Evolutionary conservation across 768 basidiomycete species (phyloP).

Genomic region (Leccinum truebloodii): DNA sequence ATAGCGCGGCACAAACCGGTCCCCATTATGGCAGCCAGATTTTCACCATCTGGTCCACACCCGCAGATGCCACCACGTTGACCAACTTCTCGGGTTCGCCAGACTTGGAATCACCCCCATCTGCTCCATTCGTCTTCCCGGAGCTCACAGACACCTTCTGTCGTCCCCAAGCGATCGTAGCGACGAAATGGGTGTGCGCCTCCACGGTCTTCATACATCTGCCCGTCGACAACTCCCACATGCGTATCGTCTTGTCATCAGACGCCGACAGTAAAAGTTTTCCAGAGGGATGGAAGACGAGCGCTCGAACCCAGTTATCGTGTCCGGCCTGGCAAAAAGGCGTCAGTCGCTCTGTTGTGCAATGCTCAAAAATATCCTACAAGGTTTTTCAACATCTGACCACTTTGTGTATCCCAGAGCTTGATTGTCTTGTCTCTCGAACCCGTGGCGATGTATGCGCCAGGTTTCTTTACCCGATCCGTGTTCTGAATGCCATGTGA

Average conservation of each 20-base stretch:
- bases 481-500: slow-evolving; percentile 41
- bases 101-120: slow-evolving; percentile 35
- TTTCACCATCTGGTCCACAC: slow-evolving; percentile 67
- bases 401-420: slow-evolving; percentile 84
- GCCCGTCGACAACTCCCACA: slow-evolving; percentile 88
- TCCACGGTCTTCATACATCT: slow-evolving; percentile 86
- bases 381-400: slow-evolving; percentile 77
- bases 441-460: slow-evolving; percentile 73
- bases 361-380: slow-evolving; percentile 39
- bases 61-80: slow-evolving; percentile 69
- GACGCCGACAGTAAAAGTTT: slow-evolving; percentile 90
- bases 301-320: slow-evolving; percentile 88
- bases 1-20: slow-evolving; percentile 8
- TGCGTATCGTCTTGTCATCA: slow-evolving; percentile 88
- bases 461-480: slow-evolving; percentile 50
- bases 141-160: slow-evolving; percentile 45
- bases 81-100: slow-evolving; percentile 56
- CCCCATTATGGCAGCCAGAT: slow-evolving; percentile 57
- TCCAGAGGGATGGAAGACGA: slow-evolving; percentile 88
- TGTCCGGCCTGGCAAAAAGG: slow-evolving; percentile 59
- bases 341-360: slow-evolving; percentile 7
- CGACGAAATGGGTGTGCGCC: slow-evolving; percentile 84
- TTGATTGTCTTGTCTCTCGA: slow-evolving; percentile 91
- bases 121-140: slow-evolving; percentile 38
- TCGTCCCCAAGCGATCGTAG: slow-evolving; percentile 80